Evolutionary conservation across 805 yeast genomes (phyloP).

Genomic region (Torulaspora microellipsoides): DNA sequence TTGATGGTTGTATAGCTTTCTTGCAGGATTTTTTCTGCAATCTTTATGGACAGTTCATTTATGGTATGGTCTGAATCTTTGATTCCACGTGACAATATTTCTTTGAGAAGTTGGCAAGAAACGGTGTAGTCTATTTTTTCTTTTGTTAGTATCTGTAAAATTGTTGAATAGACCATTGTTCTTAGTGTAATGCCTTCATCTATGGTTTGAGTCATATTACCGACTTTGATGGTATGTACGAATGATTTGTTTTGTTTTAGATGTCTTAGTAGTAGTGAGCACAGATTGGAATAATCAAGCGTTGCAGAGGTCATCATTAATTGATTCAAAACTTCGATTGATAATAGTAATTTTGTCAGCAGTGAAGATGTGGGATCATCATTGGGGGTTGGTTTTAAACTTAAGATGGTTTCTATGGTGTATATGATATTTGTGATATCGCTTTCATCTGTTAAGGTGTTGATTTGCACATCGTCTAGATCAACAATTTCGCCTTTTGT

Average conservation of each 20-base stretch:
- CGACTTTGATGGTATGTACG: slow-evolving; percentile 28
- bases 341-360: neutral
- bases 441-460: too few relatives aligned
- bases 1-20: slow-evolving; percentile 4
- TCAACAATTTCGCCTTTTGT: too few relatives aligned
- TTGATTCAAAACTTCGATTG: slow-evolving; percentile 6
- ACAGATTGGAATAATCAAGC: slow-evolving; percentile 1
- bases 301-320: slow-evolving; percentile 1
- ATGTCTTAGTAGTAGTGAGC: slow-evolving; percentile 17
- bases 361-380: too few relatives aligned
- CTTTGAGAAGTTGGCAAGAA: slow-evolving; percentile 8
- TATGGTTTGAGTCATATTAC: slow-evolving; percentile 31
- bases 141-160: slow-evolving; percentile 11
- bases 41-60: slow-evolving; percentile 2
- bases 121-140: slow-evolving; percentile 2
- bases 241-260: slow-evolving; percentile 25
- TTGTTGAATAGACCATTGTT: slow-evolving; percentile 14
- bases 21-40: slow-evolving; percentile 4
- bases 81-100: slow-evolving; percentile 10
- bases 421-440: too few relatives aligned
- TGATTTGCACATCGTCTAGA: too few relatives aligned
- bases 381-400: too few relatives aligned
- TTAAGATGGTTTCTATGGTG: too few relatives aligned
- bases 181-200: slow-evolving; percentile 25
- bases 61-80: slow-evolving; percentile 16